Conservation (phyloP, 2,329 filamentous ascomycete genomes). For the Pseudogymnoascus sp. region DNA sequence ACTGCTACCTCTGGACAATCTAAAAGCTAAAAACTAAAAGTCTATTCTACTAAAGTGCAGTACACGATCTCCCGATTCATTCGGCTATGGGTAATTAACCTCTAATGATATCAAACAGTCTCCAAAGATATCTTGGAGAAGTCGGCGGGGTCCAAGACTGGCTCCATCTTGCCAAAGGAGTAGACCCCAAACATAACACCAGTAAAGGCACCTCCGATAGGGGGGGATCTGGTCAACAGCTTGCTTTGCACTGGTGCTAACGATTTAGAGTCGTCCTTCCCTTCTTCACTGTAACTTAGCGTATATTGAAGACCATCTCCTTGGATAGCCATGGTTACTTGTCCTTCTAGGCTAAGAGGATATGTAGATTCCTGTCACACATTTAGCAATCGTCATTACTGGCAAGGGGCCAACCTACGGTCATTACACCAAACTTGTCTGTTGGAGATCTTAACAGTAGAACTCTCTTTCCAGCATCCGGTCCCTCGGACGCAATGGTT, state of each 20-base stretch:
- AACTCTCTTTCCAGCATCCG: not conserved
- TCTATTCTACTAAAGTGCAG: not conserved
- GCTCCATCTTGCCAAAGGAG: conserved; percentile 16
- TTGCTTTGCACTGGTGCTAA: conserved; percentile 6
- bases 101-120: not conserved
- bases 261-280: not conserved
- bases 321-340: conserved; percentile 1
- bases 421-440: not conserved
- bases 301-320: conserved; percentile 6
- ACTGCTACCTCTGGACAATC: not conserved
- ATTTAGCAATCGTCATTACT: not conserved
- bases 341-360: not conserved
- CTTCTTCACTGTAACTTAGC: not conserved
- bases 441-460: not conserved
- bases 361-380: not conserved
- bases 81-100: not conserved
- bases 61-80: not conserved
- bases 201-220: conserved; percentile 14
- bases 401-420: not conserved
- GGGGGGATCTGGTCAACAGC: conserved; percentile 14
- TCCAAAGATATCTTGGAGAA: conserved; percentile 10
- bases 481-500: not conserved
- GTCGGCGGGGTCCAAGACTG: conserved; percentile 14
- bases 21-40: not conserved
- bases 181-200: conserved; percentile 17